Evolutionary conservation across 345 rosid genomes (phyloP), one percentile per base, ranked within the genome.

Genomic region (Noccaea bulbosa): DNA sequence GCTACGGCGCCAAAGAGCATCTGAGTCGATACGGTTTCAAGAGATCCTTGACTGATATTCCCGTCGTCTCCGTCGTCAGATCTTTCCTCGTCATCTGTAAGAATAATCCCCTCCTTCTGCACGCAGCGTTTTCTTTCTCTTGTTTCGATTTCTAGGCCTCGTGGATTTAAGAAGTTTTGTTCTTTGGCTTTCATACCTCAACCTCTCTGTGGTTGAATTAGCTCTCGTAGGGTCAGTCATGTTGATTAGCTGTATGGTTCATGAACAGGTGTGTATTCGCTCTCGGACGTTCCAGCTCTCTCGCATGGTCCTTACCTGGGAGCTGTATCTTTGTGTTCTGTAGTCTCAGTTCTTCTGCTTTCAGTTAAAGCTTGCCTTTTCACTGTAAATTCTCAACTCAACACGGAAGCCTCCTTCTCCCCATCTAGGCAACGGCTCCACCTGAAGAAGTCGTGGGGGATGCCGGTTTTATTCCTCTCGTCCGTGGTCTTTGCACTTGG

Each of bases 241-340:
- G 7, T 15, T 40, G 11, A 58, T 59, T 46, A 48, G 10, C 40
- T 44, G 22, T 53, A 4, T 35, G 0, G 24, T 44, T 9, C 6
- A 32, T 64, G 46, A 54, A 57, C 85, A 91, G 96, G 92, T 89
- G 87, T 86, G 68, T 89, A 87, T 77, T 82, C 81, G 12, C 71
- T 91, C 57, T 87, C 96, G 24, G 88, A 89, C 44, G 86, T 78
- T 12, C 91, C 93, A 11, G 85, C 84, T 1, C 83, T 89, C 39
- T 89, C 97, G 4, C 90, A 91, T 32, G 93, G 97, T 47, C 93
- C 97, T 53, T 91, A 91, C 79, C 81, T 91, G 15, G 97, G 97
- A 78, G 80, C 93, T 34, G 93, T 91, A 34, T 74, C 93, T 6
- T 50, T 91, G 15, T 84, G 87, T 62, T 91, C 93, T 38, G 46